phyloP scores from a whole-genome alignment of 305 asterid species.

The Fraxinus paxiana region DNA sequence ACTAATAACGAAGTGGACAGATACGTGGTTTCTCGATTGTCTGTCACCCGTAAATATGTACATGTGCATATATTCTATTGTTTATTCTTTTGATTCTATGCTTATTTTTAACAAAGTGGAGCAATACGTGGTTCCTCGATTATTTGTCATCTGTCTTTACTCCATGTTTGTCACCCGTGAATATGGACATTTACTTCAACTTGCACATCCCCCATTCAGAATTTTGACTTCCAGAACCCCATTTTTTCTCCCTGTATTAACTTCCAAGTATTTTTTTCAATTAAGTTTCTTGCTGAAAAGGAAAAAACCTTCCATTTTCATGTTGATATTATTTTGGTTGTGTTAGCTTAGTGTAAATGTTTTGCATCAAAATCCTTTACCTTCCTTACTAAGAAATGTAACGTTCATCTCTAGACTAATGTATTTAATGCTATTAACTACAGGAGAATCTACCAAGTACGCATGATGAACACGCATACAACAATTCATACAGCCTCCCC shows the following conservation, averaged over 20 bases:
- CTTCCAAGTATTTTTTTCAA: neutral
- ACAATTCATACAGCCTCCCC: slow-evolving; percentile 26
- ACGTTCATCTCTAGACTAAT: neutral
- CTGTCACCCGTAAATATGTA: neutral
- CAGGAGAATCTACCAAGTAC: slow-evolving; percentile 44
- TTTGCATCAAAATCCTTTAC: neutral
- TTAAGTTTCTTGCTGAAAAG: neutral
- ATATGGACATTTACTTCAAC: neutral
- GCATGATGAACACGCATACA: slow-evolving; percentile 17
- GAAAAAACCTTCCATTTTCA: neutral
- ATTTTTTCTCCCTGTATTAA: neutral
- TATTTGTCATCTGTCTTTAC: neutral
- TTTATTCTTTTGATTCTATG: neutral
- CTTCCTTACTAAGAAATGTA: neutral
- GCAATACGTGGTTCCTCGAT: neutral
- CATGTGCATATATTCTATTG: neutral
- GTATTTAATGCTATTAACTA: slow-evolving; percentile 11
- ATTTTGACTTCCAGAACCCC: neutral
- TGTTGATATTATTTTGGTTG: neutral
- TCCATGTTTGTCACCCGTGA: neutral
- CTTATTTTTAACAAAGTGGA: neutral
- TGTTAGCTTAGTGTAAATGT: neutral
- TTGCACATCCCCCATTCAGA: neutral
- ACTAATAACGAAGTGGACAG: neutral
- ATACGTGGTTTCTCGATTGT: neutral